phyloP scores from a whole-genome alignment of 2,329 filamentous ascomycete genomes.

The Fusarium gaditjirri region DNA sequence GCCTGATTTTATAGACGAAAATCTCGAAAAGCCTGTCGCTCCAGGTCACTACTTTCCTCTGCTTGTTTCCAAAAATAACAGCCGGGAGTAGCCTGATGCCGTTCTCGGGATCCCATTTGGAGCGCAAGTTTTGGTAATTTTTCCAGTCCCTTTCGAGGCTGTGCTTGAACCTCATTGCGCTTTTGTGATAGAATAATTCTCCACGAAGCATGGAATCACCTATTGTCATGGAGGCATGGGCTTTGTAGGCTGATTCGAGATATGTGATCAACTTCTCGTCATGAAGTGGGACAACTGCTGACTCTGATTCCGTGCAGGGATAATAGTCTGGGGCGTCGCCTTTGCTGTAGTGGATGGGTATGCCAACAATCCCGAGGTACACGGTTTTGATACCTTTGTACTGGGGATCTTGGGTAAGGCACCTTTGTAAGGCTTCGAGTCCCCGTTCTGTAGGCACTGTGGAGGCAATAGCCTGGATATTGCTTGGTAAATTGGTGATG shows the following conservation, averaged over 20 bases:
- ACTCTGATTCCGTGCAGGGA: not conserved
- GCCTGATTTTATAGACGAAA: not conserved
- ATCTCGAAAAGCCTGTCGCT: not conserved
- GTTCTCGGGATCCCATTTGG: not conserved
- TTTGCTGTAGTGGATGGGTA: not conserved
- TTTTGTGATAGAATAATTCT: not conserved
- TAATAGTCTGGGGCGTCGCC: not conserved
- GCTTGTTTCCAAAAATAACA: conserved; percentile 1
- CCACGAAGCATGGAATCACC: not conserved
- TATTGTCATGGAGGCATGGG: not conserved
- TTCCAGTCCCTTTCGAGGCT: not conserved
- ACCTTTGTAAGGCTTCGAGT: not conserved
- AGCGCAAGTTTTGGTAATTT: not conserved
- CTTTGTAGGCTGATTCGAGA: not conserved
- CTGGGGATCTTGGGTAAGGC: not conserved
- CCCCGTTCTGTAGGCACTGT: not conserved
- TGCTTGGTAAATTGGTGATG: not conserved
- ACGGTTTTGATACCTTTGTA: not conserved
- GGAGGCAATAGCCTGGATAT: not conserved
- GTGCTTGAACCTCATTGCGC: not conserved
- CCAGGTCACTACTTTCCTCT: not conserved
- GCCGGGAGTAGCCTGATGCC: not conserved
- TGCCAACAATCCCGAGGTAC: not conserved
- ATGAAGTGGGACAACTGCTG: not conserved
- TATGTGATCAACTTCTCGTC: conserved; percentile 2